Evolutionary conservation across 2,329 filamentous ascomycete genomes (phyloP), one percentile per base, ranked within the genome.

Genomic region (Lasiodiplodia theobromae): DNA sequence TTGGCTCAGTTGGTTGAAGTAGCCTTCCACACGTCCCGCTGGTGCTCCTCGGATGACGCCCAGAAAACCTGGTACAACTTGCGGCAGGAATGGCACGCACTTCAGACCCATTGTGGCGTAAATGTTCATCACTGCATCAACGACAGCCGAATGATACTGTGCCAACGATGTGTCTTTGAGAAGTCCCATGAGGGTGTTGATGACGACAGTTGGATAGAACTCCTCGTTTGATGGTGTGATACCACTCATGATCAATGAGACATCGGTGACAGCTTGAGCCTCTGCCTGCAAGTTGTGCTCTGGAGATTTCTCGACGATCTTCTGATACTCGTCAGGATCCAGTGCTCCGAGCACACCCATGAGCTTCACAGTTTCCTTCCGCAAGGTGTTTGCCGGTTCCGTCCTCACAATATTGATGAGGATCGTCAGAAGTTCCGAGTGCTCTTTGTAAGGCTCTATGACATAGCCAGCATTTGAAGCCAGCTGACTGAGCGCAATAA

Each of bases 121-220:
- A 69, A 99, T 99, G 73, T 93, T 97, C 90, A 99, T 98, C 74
- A 99, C 96, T 5, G 96, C 96, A 78, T 98, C 96, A 64, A 99
- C 96, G 16, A 98, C 95, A 12, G 91, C 89, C 4, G 94, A 95
- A 75, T 99, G 96, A 74, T 97, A 95, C 75, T 96, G 92, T 14
- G 91, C 88, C 4, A 99, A 85, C 0, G 96, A 98, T 31, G 90
- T 89, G 73, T 99, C 96, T 75, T 95, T 96, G 44, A 99, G 82
- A 72, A 99, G 94, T 68, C 94, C 91, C 75, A 99, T 89, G 12
- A 99, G 86, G 1, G 96, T 96, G 75, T 97, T 97, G 77, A 99
- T 97, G 57, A 97, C 96, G 21, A 99, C 94, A 0, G 96, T 99
- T 0, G 96, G 96, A 76, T 97, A 99, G 80, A 99, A 99, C 75